These are phyloP conservation scores for Perkinsus olseni DNA, from an alignment of 169 alveolate species.

Conservation along the genomic window DNA sequence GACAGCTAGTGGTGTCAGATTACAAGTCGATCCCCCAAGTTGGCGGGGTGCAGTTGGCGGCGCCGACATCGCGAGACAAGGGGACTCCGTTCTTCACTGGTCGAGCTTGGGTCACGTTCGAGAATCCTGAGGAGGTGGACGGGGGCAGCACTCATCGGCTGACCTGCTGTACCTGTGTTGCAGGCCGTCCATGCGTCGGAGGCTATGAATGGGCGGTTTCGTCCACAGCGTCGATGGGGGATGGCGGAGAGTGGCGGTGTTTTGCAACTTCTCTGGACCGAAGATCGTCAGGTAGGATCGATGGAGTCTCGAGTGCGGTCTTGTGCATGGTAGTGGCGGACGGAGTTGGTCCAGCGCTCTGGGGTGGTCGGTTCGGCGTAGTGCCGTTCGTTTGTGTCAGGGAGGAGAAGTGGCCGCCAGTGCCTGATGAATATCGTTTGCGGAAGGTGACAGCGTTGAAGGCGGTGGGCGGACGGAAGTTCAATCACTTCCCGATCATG, in stretches of 20 bases:
- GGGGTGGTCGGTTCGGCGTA: no score
- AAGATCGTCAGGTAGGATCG: not conserved
- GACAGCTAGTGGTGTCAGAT: not conserved
- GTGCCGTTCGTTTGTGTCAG: not conserved
- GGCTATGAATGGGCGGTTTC: not conserved
- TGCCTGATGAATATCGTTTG: not conserved
- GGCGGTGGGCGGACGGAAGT: not conserved
- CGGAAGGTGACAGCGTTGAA: not conserved
- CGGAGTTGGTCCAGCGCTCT: no score
- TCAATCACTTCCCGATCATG: not conserved
- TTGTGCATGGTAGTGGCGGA: no score
- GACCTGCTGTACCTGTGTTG: not conserved
- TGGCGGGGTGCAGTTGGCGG: not conserved
- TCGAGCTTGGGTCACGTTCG: not conserved
- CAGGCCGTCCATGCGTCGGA: not conserved
- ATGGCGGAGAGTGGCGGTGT: not conserved
- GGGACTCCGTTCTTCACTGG: not conserved
- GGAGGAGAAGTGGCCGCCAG: not conserved
- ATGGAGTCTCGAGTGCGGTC: no score
- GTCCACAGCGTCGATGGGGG: not conserved
- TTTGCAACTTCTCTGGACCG: not conserved
- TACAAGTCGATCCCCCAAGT: not conserved
- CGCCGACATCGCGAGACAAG: not conserved
- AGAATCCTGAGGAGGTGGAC: not conserved
- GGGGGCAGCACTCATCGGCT: not conserved